Percentiles rank a stretch among this genome's conserved stretches.
These are phyloP conservation scores for Tripidium arundinaceum DNA, from an alignment of 202 grass and related monocot species.

Conservation along the genomic window DNA sequence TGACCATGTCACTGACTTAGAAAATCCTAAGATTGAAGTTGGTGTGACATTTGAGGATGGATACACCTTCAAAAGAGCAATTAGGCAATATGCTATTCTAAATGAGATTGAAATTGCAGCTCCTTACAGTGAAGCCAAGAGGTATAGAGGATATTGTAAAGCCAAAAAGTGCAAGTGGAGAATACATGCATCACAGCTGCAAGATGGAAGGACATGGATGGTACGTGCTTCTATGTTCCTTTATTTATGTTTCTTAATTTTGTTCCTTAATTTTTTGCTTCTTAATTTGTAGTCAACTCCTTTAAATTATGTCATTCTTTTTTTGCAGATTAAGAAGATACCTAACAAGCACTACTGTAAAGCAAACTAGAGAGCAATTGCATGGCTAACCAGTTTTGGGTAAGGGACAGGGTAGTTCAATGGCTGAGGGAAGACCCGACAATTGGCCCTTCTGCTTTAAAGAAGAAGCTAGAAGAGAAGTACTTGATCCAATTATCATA, in stretches of 20 bases:
- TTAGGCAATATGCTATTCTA: background rate
- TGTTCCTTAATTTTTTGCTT: background rate
- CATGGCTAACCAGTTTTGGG: background rate
- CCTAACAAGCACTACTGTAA: background rate
- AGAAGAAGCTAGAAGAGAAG: background rate
- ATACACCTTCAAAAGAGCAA: background rate
- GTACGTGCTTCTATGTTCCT: too few relatives aligned
- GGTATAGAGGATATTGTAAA: background rate
- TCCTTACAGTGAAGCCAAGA: background rate
- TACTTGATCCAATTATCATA: background rate
- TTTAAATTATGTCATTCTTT: too few relatives aligned
- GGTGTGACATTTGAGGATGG: slow-evolving; percentile 4
- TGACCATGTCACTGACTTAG: background rate
- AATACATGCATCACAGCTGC: background rate
- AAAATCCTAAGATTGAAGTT: background rate
- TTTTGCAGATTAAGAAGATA: background rate
- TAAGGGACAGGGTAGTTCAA: background rate
- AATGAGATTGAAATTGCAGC: background rate
- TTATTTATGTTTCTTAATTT: too few relatives aligned
- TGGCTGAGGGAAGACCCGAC: background rate
- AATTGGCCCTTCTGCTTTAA: background rate
- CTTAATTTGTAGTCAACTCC: too few relatives aligned
- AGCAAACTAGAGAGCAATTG: background rate
- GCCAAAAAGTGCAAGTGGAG: too few relatives aligned
- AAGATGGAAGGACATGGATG: background rate